These are phyloP conservation scores for Mucor sp. DNA, from an alignment of 371 early-diverging fungal genomes.

Conservation along the genomic window DNA sequence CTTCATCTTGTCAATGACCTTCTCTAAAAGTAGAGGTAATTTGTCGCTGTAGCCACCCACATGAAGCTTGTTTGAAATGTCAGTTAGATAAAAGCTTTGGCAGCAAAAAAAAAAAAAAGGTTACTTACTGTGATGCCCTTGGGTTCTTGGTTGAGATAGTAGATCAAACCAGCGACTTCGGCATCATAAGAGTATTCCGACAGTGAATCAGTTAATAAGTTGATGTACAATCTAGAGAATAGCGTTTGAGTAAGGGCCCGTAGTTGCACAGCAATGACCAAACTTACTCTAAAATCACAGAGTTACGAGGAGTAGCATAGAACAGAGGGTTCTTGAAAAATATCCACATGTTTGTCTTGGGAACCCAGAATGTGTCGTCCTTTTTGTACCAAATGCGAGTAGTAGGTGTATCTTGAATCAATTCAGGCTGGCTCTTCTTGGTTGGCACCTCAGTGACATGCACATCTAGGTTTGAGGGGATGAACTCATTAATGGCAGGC, in stretches of 20 bases:
- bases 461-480: constrained; percentile 69
- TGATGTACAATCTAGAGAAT: constrained; percentile 59
- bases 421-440: constrained; percentile 48
- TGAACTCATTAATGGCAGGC: constrained; percentile 81
- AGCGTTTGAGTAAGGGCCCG: constrained; percentile 19
- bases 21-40: constrained; percentile 65
- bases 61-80: constrained; percentile 29
- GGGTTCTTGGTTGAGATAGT: constrained; percentile 59
- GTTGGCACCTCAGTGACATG: constrained; percentile 38
- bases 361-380: constrained; percentile 88
- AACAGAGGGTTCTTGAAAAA: constrained; percentile 56
- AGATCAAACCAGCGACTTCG: constrained; percentile 75
- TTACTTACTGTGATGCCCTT: constrained; percentile 61
- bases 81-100: too few relatives aligned
- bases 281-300: constrained; percentile 41
- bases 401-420: constrained; percentile 68
- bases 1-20: constrained; percentile 72
- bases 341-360: constrained; percentile 66
- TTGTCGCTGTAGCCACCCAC: constrained; percentile 89
- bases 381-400: constrained; percentile 89
- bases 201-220: constrained; percentile 75
- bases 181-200: constrained; percentile 79
- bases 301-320: constrained; percentile 56
- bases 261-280: neutral
- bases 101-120: too few relatives aligned